phyloP scores from a whole-genome alignment of 1,284 basidiomycete genomes.

The Phellopilus nigrolimitatus region DNA sequence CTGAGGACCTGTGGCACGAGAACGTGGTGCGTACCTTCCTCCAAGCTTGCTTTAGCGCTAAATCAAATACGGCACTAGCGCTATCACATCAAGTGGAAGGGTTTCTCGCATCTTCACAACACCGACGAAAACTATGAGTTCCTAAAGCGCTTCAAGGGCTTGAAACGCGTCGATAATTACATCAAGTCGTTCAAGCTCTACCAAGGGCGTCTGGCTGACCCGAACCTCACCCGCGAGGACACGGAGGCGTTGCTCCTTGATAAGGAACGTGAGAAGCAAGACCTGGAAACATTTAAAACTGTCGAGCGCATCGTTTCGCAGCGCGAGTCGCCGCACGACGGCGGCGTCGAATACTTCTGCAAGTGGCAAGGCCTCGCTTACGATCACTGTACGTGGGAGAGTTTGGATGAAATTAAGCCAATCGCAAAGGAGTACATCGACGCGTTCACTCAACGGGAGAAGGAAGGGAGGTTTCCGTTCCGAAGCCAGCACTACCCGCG shows the following conservation, averaged over 20 bases:
- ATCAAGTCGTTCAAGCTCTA: conserved; percentile 84
- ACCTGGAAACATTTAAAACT: conserved; percentile 85
- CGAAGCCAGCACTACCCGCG: conserved; percentile 73
- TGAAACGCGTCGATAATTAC: conserved; percentile 99
- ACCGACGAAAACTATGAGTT: conserved; percentile 97
- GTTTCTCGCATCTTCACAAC: conserved; percentile 91
- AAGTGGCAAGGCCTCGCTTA: conserved; percentile 97
- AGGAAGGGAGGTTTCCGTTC: conserved; percentile 80
- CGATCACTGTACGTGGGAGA: conserved; percentile 96
- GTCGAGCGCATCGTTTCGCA: conserved; percentile 91
- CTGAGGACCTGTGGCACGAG: conserved; percentile 75
- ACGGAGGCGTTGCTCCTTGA: conserved; percentile 86
- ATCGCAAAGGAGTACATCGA: conserved; percentile 77
- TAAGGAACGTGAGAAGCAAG: conserved; percentile 85
- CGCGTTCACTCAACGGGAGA: conserved; percentile 75
- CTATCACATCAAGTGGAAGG: conserved; percentile 96
- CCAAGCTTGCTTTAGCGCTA: conserved; percentile 17
- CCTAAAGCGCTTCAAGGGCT: conserved; percentile 86
- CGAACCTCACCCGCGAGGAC: conserved; percentile 82
- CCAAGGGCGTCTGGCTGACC: conserved; percentile 63
- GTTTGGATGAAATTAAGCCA: conserved; percentile 71
- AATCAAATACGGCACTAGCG: conserved; percentile 46
- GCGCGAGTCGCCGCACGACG: conserved; percentile 61
- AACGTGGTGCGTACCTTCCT: conserved; percentile 64
- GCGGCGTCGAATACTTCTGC: conserved; percentile 87